phyloP scores from a whole-genome alignment of 495 filamentous ascomycete species.

The Aspergillus sclerotioniger region DNA sequence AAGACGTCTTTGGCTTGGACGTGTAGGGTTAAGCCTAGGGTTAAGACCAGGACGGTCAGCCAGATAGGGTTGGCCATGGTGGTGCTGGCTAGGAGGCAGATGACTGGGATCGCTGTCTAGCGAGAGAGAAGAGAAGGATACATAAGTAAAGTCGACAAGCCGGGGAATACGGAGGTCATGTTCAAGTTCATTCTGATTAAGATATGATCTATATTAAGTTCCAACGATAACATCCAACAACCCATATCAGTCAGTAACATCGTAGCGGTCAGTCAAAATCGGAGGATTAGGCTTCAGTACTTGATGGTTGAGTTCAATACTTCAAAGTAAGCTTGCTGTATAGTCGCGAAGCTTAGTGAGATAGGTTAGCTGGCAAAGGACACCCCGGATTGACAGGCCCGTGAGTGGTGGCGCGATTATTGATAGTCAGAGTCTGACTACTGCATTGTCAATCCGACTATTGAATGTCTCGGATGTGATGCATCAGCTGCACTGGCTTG shows the following conservation, averaged over 20 bases:
- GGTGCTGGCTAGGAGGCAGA: background rate
- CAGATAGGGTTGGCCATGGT: background rate
- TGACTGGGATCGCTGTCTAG: background rate
- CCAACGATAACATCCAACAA: no score
- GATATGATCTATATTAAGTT: background rate
- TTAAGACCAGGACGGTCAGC: background rate
- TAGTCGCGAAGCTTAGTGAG: no score
- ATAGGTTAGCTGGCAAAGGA: no score
- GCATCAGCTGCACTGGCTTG: background rate
- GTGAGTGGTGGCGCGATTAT: background rate
- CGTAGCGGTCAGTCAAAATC: no score
- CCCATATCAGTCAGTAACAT: no score
- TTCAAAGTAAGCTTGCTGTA: no score
- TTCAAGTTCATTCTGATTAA: background rate
- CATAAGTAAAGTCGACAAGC: background rate
- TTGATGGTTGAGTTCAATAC: background rate
- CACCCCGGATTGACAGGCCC: background rate
- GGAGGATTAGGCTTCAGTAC: background rate
- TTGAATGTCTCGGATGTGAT: background rate
- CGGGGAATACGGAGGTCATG: background rate
- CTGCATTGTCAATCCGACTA: background rate
- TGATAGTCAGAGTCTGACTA: background rate
- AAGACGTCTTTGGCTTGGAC: slow-evolving; percentile 31
- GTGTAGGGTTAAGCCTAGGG: slow-evolving; percentile 1
- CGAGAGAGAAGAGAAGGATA: background rate